phyloP scores from a whole-genome alignment of 768 basidiomycete species.

The Rhodotorula diobovata region DNA sequence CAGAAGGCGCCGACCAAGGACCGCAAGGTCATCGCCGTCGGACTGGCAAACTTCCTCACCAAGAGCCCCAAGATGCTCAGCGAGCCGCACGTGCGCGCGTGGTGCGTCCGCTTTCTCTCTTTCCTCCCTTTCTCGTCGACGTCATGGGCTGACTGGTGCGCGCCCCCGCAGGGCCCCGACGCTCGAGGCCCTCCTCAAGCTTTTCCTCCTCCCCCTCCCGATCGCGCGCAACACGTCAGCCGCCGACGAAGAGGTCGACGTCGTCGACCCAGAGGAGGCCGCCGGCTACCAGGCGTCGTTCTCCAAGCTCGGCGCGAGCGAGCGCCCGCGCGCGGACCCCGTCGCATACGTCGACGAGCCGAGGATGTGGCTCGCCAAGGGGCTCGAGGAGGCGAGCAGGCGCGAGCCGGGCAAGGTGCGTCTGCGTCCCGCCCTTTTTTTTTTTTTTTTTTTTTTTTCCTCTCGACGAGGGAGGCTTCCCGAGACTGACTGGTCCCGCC shows the following conservation, averaged over 20 bases:
- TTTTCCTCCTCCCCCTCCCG: constrained; percentile 74
- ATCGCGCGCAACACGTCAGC: constrained; percentile 49
- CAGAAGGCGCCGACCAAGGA: constrained; percentile 76
- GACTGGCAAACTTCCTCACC: constrained; percentile 71
- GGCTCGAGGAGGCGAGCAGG: constrained; percentile 22
- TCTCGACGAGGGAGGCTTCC: too few species aligned
- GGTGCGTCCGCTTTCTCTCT: constrained; percentile 51
- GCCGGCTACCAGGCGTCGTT: constrained; percentile 93
- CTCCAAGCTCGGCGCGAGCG: constrained; percentile 80
- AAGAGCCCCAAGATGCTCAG: constrained; percentile 66
- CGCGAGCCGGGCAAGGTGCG: constrained; percentile 40
- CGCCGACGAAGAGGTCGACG: constrained; percentile 52
- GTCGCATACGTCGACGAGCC: constrained; percentile 48
- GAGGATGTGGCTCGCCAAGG: constrained; percentile 40
- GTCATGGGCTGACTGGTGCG: not conserved
- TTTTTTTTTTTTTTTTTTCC: not conserved
- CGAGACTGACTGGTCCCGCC: too few species aligned
- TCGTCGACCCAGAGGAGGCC: constrained; percentile 82
- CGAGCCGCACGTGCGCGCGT: constrained; percentile 60
- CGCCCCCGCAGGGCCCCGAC: constrained; percentile 58
- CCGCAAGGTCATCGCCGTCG: constrained; percentile 76
- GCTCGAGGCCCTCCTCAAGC: constrained; percentile 66
- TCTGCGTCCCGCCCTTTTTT: not conserved
- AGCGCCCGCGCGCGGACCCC: constrained; percentile 55
- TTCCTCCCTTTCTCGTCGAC: not conserved